These are phyloP conservation scores for Alternaria incomplexa DNA, from an alignment of 2,329 filamentous ascomycete species.

Conservation along the genomic window DNA sequence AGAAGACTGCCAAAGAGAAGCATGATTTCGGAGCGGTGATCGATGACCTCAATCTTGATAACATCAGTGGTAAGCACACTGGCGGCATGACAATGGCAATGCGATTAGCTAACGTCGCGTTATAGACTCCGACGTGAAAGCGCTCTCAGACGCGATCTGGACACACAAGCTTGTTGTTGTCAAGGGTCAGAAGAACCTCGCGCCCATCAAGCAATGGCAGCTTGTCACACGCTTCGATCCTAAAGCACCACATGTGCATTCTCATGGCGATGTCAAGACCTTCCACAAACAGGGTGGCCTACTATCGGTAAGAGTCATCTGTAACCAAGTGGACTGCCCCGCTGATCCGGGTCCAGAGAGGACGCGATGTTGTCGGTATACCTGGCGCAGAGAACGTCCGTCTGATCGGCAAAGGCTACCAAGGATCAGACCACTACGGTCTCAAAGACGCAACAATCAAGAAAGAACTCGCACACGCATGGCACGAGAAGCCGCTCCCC, in stretches of 20 bases:
- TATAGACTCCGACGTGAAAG: conserved; percentile 2
- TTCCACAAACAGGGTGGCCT: conserved; percentile 52
- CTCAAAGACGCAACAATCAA: conserved; percentile 47
- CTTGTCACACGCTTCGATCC: conserved; percentile 53
- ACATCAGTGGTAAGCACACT: conserved; percentile 28
- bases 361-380: conserved; percentile 26
- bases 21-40: conserved; percentile 32
- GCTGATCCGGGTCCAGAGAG: background rate
- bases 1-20: conserved; percentile 7
- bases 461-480: conserved; percentile 44
- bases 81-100: background rate
- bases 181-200: conserved; percentile 52
- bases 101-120: background rate
- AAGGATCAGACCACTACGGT: conserved; percentile 54
- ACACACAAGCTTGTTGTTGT: conserved; percentile 54
- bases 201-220: conserved; percentile 55
- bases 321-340: accelerated
- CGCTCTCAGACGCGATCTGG: conserved; percentile 51
- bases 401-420: conserved; percentile 55
- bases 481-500: conserved; percentile 48
- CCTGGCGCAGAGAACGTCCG: conserved; percentile 55
- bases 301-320: conserved; percentile 42
- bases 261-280: conserved; percentile 51
- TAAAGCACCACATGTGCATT: conserved; percentile 50
- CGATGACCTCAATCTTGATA: conserved; percentile 47